A percentile compares a stretch with the other conserved stretches of the same genome.
phyloP scores from a whole-genome alignment of 768 basidiomycete species.

The Amanita molliuscula region DNA sequence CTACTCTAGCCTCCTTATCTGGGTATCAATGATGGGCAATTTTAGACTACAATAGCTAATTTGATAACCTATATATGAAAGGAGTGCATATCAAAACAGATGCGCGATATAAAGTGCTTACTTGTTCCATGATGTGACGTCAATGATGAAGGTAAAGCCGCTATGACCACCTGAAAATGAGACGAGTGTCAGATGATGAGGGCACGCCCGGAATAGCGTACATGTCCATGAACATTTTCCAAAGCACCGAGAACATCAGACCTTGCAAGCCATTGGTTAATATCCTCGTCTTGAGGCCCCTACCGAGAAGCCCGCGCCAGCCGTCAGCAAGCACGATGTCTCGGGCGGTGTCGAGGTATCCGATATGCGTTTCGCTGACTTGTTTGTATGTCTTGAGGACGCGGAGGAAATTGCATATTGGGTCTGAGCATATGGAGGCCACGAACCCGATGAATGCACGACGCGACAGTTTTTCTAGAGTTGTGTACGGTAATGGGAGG shows the following conservation, averaged over 20 bases:
- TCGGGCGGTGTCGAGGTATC: conserved; percentile 69
- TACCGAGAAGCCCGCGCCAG: conserved; percentile 68
- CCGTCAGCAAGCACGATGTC: conserved; percentile 74
- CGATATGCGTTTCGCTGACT: conserved; percentile 72
- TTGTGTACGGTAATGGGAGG: conserved; percentile 46
- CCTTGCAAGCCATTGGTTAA: conserved; percentile 89
- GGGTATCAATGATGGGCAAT: too few relatives aligned
- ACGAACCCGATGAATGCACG: conserved; percentile 89
- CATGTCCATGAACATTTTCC: conserved; percentile 88
- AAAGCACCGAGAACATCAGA: conserved; percentile 82
- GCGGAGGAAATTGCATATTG: conserved; percentile 76
- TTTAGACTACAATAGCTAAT: too few relatives aligned
- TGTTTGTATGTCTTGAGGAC: conserved; percentile 96
- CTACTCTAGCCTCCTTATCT: too few relatives aligned
- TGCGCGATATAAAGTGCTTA: too few relatives aligned
- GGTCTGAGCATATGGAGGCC: conserved; percentile 81
- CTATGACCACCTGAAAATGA: too few relatives aligned
- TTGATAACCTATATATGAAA: too few relatives aligned
- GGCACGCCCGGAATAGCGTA: conserved; percentile 18
- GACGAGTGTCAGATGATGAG: too few relatives aligned
- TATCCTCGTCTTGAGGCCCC: conserved; percentile 84
- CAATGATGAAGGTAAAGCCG: too few relatives aligned
- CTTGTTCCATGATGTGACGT: too few relatives aligned
- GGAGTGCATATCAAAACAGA: too few relatives aligned
- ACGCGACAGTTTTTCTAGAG: conserved; percentile 53